phyloP scores from a whole-genome alignment of 225 moss, liverwort and hornwort genomes.

The Pleurozium schreberi region DNA sequence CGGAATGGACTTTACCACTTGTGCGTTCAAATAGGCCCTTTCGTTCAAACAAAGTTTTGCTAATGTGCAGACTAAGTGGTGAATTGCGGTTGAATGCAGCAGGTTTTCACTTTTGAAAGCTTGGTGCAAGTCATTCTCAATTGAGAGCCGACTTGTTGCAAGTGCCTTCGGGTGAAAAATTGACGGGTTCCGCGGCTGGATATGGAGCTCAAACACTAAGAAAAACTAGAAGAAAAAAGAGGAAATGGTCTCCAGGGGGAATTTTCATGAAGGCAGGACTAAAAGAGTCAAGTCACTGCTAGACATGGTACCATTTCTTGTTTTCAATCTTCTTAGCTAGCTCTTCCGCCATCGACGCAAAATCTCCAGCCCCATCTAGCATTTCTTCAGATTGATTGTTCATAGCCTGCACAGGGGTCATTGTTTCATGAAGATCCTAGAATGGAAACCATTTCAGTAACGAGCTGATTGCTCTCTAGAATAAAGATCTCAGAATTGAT shows the following conservation, averaged over 20 bases:
- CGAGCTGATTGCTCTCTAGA: neutral
- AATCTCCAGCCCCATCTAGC: constrained; percentile 61
- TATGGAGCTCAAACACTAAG: neutral
- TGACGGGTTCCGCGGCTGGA: neutral
- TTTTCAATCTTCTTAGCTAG: constrained; percentile 67
- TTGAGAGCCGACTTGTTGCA: neutral
- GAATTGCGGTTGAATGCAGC: neutral
- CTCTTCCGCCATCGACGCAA: constrained; percentile 82
- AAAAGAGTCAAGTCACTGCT: neutral
- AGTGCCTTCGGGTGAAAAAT: neutral
- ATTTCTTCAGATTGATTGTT: constrained; percentile 64
- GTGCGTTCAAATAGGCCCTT: neutral
- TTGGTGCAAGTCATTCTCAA: neutral
- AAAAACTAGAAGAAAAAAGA: neutral
- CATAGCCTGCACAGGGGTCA: constrained; percentile 41
- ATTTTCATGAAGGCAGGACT: neutral
- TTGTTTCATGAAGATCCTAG: neutral
- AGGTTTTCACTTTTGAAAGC: neutral
- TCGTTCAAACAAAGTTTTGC: neutral
- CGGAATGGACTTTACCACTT: neutral
- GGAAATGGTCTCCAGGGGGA: neutral
- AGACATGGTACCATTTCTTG: constrained; percentile 79
- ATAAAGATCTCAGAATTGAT: neutral
- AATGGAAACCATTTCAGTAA: neutral
- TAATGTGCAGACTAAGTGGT: neutral